Conservation (phyloP, 768 basidiomycete species). For the Naganishia antarctica region DNA sequence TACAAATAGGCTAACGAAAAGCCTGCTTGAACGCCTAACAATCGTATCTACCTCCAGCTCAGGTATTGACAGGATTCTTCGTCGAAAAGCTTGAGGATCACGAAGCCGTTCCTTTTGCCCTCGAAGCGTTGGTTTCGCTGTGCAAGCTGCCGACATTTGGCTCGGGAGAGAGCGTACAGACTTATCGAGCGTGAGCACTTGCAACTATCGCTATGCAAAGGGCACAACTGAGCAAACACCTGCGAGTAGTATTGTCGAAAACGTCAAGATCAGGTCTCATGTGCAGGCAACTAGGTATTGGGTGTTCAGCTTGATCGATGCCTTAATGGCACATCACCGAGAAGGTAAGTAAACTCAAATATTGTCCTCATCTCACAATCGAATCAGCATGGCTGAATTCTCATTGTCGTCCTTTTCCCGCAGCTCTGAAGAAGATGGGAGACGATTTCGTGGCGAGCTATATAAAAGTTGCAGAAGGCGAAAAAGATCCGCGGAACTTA, state of each 20-base stretch:
- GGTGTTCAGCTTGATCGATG: constrained; percentile 76
- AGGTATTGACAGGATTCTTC: constrained; percentile 76
- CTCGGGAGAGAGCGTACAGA: constrained; percentile 60
- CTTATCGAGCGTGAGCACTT: constrained; percentile 59
- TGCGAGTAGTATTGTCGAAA: constrained; percentile 60
- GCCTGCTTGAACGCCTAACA: not conserved
- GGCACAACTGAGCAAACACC: constrained; percentile 2
- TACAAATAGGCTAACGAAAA: not conserved
- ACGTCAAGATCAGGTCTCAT: constrained; percentile 75
- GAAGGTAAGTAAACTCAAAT: constrained; percentile 39
- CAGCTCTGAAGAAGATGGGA: constrained; percentile 66
- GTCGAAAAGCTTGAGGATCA: constrained; percentile 79
- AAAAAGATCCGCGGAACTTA: constrained; percentile 95
- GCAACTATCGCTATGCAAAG: not conserved
- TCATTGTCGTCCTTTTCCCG: constrained; percentile 29
- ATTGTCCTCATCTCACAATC: not conserved
- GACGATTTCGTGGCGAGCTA: constrained; percentile 71
- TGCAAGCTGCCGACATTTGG: constrained; percentile 62
- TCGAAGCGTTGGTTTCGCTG: constrained; percentile 68
- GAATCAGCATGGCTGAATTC: not conserved
- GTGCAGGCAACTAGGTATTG: constrained; percentile 74
- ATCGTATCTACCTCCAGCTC: constrained; percentile 55
- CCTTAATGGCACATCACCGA: constrained; percentile 65
- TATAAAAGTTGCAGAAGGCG: constrained; percentile 76
- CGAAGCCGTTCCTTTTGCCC: constrained; percentile 73